Evolutionary conservation across 2,329 filamentous ascomycete species (phyloP).

Genomic region (Venturiaceae sp.): DNA sequence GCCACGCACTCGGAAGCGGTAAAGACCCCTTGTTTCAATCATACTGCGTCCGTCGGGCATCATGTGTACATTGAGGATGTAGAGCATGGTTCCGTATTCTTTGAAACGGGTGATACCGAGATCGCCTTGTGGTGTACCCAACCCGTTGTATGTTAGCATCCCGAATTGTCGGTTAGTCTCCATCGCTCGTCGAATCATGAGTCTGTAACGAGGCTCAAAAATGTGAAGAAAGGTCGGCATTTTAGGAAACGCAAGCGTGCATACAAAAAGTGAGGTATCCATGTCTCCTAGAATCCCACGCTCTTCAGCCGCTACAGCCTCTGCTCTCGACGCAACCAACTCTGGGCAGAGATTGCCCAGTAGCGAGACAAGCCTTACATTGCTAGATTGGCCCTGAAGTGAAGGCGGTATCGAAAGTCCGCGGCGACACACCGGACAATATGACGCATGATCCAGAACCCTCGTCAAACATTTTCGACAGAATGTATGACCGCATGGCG

Average conservation of each 20-base stretch:
- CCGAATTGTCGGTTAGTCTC: slow-evolving; percentile 70
- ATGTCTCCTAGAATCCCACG: slow-evolving; percentile 44
- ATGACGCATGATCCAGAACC: slow-evolving; percentile 57
- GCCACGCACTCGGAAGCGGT: slow-evolving; percentile 62
- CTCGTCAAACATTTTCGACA: slow-evolving; percentile 71
- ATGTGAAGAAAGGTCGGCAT: slow-evolving; percentile 81
- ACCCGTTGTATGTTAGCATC: slow-evolving; percentile 60
- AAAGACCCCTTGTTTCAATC: slow-evolving; percentile 66
- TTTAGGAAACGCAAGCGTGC: slow-evolving; percentile 68
- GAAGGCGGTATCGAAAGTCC: slow-evolving; percentile 45
- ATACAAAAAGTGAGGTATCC: slow-evolving; percentile 67
- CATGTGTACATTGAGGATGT: slow-evolving; percentile 63
- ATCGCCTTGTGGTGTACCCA: slow-evolving; percentile 41
- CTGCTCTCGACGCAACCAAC: slow-evolving; percentile 48
- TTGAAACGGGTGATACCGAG: slow-evolving; percentile 50
- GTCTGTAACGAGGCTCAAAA: slow-evolving; percentile 83
- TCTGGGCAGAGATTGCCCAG: slow-evolving; percentile 62
- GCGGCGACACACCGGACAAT: slow-evolving; percentile 71
- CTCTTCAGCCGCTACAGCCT: slow-evolving; percentile 48
- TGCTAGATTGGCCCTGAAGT: slow-evolving; percentile 43
- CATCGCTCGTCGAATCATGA: slow-evolving; percentile 77
- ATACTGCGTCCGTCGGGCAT: slow-evolving; percentile 74
- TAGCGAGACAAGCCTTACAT: slow-evolving; percentile 53
- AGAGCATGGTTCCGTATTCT: slow-evolving; percentile 68
- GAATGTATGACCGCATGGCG: slow-evolving; percentile 80